Evolutionary conservation across 768 basidiomycete species (phyloP).

Genomic region (Lyophyllum semitale): DNA sequence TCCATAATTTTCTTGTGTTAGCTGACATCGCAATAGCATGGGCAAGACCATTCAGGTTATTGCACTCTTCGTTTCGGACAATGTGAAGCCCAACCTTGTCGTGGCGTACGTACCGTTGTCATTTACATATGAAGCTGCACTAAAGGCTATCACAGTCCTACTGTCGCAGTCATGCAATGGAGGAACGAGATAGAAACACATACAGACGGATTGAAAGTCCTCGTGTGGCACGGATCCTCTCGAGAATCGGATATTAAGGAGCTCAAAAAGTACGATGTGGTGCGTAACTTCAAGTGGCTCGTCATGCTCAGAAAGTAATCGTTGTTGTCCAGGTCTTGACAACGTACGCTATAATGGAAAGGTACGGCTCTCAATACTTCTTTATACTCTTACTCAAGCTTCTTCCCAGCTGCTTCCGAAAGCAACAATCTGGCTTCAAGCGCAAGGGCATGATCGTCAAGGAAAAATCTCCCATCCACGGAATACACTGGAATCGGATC

Average conservation of each 20-base stretch:
- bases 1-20: neutral
- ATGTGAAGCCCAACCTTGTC: constrained; percentile 82
- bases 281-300: constrained; percentile 33
- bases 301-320: neutral
- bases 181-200: constrained; percentile 89
- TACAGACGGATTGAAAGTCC: constrained; percentile 80
- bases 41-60: constrained; percentile 98
- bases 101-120: constrained; percentile 67
- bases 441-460: constrained; percentile 81
- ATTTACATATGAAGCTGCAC: constrained; percentile 48
- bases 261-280: constrained; percentile 86
- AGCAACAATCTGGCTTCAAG: constrained; percentile 92
- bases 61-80: constrained; percentile 79
- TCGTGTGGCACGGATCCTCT: constrained; percentile 89
- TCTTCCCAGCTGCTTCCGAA: constrained; percentile 73
- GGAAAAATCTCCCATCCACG: constrained; percentile 85
- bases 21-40: constrained; percentile 53
- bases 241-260: constrained; percentile 67
- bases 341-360: constrained; percentile 86
- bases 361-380: constrained; percentile 23
- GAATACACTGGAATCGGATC: constrained; percentile 82
- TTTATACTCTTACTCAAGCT: neutral
- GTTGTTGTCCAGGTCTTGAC: constrained; percentile 62
- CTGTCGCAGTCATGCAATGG: constrained; percentile 79
- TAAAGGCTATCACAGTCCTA: constrained; percentile 36